Base-by-base conservation (phyloP, 2,329 filamentous ascomycete genomes). In the Emmonsiellopsis sp. region DNA sequence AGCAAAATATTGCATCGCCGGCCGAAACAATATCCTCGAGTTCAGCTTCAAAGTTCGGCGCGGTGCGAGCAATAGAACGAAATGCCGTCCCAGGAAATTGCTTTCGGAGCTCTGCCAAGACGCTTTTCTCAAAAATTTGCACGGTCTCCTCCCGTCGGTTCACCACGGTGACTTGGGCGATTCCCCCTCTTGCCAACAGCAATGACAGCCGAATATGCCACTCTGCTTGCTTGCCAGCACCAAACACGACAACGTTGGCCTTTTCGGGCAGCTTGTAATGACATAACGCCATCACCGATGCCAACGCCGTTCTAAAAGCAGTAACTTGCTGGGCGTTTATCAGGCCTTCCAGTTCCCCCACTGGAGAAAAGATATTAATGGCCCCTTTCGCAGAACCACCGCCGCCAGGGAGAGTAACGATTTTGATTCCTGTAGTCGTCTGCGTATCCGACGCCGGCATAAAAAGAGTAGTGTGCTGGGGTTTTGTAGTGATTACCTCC, bases 231-330 rank as follows among this genome's bases (percentile, higher is more conserved):
- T 73, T 70, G 0, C 76, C 76, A 0, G 75, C 73, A 7, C 76
- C 76, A 55, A 78, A 76, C 1, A 79, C 69, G 8, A 78, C 60
- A 1, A 77, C 59, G 1, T 67, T 66, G n/a, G 62, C 63, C 32
- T 64, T 66, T 5, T 51, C 46, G 2, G 67, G 51, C 7, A 60
- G 54, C 0, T 50, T 50, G 53, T 63, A 70, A 38, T 79, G 79
- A 16, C 71, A 69, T 35, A 89, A 75, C 0, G 89, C 76, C 30
- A 84, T 82, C 52, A 85, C 80, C 3, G 85, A 86, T 1, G 82
- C 82, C 9, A 92, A 74, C 0, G 87, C 86, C 0, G 89, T 93
- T 56, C 89, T 83, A 69, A 92, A 93, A 2, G 86, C 87, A 0
- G 89, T 93, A 34, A 92, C 72, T 45, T 87, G 83, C 55, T 80